Evolutionary conservation across 495 filamentous ascomycete species (phyloP).

Genomic region (Penicillium desertorum): DNA sequence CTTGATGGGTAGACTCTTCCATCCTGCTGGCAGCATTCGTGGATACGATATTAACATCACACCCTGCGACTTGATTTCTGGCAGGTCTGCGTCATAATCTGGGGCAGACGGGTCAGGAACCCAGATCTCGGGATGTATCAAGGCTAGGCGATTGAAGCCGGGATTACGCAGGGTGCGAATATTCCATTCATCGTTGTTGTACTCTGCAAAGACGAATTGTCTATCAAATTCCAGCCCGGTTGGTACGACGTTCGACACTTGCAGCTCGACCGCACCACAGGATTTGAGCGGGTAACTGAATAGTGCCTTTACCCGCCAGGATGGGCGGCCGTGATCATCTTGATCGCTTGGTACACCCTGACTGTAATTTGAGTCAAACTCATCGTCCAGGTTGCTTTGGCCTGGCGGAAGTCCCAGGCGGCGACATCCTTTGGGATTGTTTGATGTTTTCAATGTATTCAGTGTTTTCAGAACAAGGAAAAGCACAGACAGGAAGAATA

Average conservation of each 20-base stretch:
- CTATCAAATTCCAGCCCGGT: slow-evolving; percentile 82
- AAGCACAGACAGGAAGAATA: slow-evolving; percentile 6
- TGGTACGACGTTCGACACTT: slow-evolving; percentile 60
- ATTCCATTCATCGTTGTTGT: slow-evolving; percentile 55
- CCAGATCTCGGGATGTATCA: slow-evolving; percentile 76
- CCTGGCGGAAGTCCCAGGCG: slow-evolving; percentile 32
- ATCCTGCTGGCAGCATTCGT: slow-evolving; percentile 19
- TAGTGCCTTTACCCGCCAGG: slow-evolving; percentile 71
- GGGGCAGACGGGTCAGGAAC: slow-evolving; percentile 63
- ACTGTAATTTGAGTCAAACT: slow-evolving; percentile 39
- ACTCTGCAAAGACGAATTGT: slow-evolving; percentile 77
- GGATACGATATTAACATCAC: slow-evolving; percentile 44
- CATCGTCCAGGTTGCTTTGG: slow-evolving; percentile 40
- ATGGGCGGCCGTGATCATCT: slow-evolving; percentile 22
- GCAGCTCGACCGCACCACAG: slow-evolving; percentile 76
- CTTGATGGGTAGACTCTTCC: slow-evolving; percentile 10
- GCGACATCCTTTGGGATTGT: slow-evolving; percentile 34
- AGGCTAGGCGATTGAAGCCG: slow-evolving; percentile 68
- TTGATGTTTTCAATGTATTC: background rate
- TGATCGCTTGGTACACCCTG: slow-evolving; percentile 21
- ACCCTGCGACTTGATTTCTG: slow-evolving; percentile 38
- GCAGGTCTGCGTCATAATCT: slow-evolving; percentile 36
- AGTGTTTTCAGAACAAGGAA: background rate
- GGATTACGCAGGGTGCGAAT: slow-evolving; percentile 73
- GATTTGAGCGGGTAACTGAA: slow-evolving; percentile 90